phyloP scores from a whole-genome alignment of 768 basidiomycete species.

The Chlorophyllum brunneum region DNA sequence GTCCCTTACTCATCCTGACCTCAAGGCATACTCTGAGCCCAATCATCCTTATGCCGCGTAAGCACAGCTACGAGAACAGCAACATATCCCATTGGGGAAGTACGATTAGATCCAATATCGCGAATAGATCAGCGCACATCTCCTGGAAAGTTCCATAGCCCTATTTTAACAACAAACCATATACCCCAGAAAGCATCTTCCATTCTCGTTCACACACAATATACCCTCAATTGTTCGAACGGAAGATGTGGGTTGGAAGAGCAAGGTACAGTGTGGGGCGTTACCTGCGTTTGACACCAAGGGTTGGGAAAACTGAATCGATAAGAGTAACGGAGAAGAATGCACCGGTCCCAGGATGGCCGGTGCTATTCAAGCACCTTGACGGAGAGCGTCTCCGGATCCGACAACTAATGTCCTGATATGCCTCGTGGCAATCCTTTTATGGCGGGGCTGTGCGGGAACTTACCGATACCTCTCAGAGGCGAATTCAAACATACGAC shows the following conservation, averaged over 20 bases:
- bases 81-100: not conserved
- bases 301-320: not conserved
- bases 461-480: too few relatives aligned
- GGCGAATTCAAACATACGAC: not conserved
- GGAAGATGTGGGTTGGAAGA: not conserved
- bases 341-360: slow-evolving; percentile 7
- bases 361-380: not conserved
- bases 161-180: not conserved
- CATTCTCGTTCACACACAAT: not conserved
- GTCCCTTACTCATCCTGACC: slow-evolving; percentile 9
- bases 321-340: not conserved
- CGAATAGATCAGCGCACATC: not conserved
- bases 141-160: not conserved
- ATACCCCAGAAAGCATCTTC: not conserved
- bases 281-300: too few relatives aligned
- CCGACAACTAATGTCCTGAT: not conserved
- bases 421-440: slow-evolving; percentile 4
- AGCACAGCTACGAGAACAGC: slow-evolving; percentile 7
- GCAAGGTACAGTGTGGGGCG: not conserved
- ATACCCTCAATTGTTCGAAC: not conserved
- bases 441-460: not conserved
- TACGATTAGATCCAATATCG: not conserved
- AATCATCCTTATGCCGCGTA: not conserved
- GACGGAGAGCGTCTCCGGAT: not conserved
- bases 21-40: not conserved